phyloP scores from a whole-genome alignment of 2,329 filamentous ascomycete species.

The Capronia americana region DNA sequence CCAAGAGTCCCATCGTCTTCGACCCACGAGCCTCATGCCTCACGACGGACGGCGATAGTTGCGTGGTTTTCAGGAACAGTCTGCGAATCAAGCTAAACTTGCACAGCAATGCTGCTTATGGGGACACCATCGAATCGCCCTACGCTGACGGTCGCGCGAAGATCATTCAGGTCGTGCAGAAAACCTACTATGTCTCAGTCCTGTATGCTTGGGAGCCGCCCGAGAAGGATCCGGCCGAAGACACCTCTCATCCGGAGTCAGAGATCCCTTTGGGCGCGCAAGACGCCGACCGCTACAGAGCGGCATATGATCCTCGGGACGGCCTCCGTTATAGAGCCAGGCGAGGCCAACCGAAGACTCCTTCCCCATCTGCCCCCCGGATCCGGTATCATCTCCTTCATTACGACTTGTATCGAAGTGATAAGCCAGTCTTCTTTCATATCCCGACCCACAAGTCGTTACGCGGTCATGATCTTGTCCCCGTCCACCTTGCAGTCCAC shows the following conservation, averaged over 20 bases:
- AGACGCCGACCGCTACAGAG: background rate
- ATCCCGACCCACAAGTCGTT: constrained; percentile 25
- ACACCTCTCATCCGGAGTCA: constrained; percentile 12
- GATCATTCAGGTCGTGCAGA: constrained; percentile 32
- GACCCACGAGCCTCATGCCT: constrained; percentile 47
- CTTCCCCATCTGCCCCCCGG: background rate
- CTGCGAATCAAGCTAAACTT: constrained; percentile 42
- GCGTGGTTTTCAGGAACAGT: constrained; percentile 44
- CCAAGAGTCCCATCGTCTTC: constrained; percentile 40
- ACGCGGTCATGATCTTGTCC: constrained; percentile 20
- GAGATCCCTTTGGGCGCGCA: background rate
- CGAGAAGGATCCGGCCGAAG: constrained; percentile 10
- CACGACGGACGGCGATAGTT: constrained; percentile 30
- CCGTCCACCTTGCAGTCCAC: constrained; percentile 32
- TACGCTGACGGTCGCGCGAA: constrained; percentile 27
- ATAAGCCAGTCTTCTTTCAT: constrained; percentile 29
- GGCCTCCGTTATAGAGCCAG: background rate
- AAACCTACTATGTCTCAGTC: constrained; percentile 17
- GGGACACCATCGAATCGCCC: constrained; percentile 23
- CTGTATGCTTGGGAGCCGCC: constrained; percentile 27
- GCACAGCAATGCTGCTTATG: constrained; percentile 7
- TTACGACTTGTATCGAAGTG: constrained; percentile 27
- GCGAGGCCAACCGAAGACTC: background rate
- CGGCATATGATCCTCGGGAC: background rate
- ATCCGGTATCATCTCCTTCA: constrained; percentile 26